Conservation (phyloP, 768 basidiomycete genomes). For the Russula compacta region DNA sequence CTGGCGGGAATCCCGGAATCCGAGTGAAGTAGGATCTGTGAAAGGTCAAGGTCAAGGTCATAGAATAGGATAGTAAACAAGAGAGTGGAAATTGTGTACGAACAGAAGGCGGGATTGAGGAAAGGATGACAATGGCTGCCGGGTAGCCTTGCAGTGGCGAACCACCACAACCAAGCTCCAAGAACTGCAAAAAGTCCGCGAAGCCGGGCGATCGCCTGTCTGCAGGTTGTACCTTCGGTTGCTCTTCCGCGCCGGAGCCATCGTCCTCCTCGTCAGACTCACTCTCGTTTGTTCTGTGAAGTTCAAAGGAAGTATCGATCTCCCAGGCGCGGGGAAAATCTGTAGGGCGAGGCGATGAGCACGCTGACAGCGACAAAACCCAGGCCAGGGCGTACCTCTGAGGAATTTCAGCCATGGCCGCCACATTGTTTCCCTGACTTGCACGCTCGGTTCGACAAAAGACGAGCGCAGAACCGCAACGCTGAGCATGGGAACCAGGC, state of each 20-base stretch:
- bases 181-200: constrained; percentile 67
- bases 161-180: constrained; percentile 71
- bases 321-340: constrained; percentile 63
- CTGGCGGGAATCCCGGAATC: constrained; percentile 28
- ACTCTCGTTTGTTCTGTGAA: constrained; percentile 26
- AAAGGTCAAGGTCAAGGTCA: background rate
- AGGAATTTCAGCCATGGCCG: constrained; percentile 63
- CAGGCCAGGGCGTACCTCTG: constrained; percentile 40
- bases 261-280: constrained; percentile 31
- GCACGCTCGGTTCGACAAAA: constrained; percentile 60
- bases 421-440: constrained; percentile 62
- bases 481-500: constrained; percentile 41
- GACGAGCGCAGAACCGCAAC: constrained; percentile 54
- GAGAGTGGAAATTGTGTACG: constrained; percentile 20
- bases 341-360: constrained; percentile 21
- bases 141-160: constrained; percentile 77
- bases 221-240: constrained; percentile 22
- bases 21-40: constrained; percentile 25
- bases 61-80: background rate
- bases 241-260: constrained; percentile 30
- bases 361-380: background rate
- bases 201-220: constrained; percentile 35
- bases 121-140: constrained; percentile 66
- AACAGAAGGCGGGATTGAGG: constrained; percentile 68
- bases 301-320: constrained; percentile 28